Evolutionary conservation across 225 moss, liverwort and hornwort species (phyloP), one percentile per base, ranked within the genome.

Genomic region (Marchantia polymorpha): DNA sequence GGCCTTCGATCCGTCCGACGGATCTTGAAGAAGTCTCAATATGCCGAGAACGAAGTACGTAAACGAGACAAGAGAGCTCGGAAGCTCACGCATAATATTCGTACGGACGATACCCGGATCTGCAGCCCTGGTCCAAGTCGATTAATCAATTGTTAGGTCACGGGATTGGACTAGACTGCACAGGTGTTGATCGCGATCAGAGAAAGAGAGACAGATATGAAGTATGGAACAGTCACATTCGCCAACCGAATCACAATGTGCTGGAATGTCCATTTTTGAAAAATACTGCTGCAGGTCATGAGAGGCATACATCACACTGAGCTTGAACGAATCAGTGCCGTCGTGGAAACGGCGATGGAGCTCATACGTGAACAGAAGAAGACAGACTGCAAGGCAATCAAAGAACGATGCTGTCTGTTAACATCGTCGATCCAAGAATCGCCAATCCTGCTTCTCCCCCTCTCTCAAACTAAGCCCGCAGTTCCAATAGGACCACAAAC

Each of bases 71-170:
- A 97, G 88, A 88, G 91, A 87, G 22, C 49, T 27, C 47, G 94
- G 94, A 26, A 94, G 79, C 84, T 94, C 93, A 80, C 84, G 90
- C 79, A 97, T 50, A 6, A 97, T 89, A 39, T 87, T 89, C 25
- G 94, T 97, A 74, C 78, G 79, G 50, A 93, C 94, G 70, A 76
- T 80, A 26, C 94, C 97, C 59, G 97, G 97, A 80, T 97, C 94
- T 77, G 90, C 96, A 55, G 91, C 92, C 84, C 90, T 90, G 90
- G 73, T 74, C 73, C 12, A 63, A 51, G 20, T 26, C 10, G 10
- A 75, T 31, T 39, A 39, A 6, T 22, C 31, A 60, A 6, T 23
- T 27, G 20, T 46, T 53, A 46, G 58, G 26, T 39, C 47, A 58
- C 13, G 3, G 58, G 17, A 39, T 58, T 58, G 9, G 58, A 58